These are phyloP conservation scores for Trametes pubescens DNA, from an alignment of 1,284 basidiomycete genomes.

Conservation along the genomic window DNA sequence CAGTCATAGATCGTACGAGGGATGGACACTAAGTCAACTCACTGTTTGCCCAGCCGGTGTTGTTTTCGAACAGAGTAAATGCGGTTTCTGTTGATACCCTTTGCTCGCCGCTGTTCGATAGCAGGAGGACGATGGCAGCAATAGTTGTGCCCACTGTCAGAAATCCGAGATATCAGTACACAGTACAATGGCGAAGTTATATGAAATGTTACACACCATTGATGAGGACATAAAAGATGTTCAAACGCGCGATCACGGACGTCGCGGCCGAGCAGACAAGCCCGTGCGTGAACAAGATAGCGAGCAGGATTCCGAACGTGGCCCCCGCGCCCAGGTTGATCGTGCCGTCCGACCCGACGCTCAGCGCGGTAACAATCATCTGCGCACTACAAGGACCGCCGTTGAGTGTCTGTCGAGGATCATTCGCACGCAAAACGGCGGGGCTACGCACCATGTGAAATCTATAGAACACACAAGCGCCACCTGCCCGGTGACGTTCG, in stretches of 20 bases:
- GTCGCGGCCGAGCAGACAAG: conserved; percentile 78
- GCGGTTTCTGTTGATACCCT: conserved; percentile 74
- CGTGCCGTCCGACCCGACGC: conserved; percentile 64
- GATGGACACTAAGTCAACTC: conserved; percentile 30
- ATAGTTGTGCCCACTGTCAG: conserved; percentile 46
- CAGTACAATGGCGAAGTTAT: not conserved
- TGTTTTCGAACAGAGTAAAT: conserved; percentile 77
- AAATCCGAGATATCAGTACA: not conserved
- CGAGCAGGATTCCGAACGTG: conserved; percentile 72
- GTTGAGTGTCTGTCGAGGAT: not conserved
- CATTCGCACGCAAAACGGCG: not conserved
- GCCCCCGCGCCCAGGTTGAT: conserved; percentile 62
- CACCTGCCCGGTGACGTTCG: conserved; percentile 67
- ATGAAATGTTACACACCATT: conserved; percentile 54
- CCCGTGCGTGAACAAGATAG: conserved; percentile 68
- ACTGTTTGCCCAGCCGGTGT: conserved; percentile 73
- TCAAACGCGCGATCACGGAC: conserved; percentile 67
- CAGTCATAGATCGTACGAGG: not conserved
- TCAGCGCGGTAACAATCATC: conserved; percentile 78
- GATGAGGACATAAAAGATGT: conserved; percentile 70
- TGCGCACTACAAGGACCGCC: conserved; percentile 54
- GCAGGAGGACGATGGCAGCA: conserved; percentile 68
- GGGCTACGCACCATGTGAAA: conserved; percentile 61
- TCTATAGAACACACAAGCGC: conserved; percentile 78
- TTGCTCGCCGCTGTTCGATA: conserved; percentile 62